Conservation (phyloP, 108 stramenopile genomes). For the Parietichytrium sp. region DNA sequence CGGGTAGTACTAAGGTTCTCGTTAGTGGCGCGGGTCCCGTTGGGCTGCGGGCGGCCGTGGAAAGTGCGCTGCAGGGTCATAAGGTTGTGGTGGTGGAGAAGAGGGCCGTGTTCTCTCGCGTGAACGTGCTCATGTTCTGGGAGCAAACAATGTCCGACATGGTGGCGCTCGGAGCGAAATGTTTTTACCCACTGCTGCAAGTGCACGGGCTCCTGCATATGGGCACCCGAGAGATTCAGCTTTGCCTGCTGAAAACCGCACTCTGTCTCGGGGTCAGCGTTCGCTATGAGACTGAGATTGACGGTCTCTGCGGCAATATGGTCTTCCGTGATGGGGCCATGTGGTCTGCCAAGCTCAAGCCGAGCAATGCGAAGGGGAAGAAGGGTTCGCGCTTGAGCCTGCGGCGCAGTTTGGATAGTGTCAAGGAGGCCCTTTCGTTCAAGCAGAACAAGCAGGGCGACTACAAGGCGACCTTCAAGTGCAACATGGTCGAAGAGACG, state of each 20-base stretch:
- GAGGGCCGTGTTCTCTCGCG: neutral
- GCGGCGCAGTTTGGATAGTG: too few relatives aligned
- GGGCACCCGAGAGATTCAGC: neutral
- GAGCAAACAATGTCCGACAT: neutral
- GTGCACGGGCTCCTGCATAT: neutral
- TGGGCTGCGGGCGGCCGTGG: neutral
- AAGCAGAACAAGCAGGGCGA: neutral
- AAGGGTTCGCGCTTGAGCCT: neutral
- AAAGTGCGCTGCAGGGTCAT: neutral
- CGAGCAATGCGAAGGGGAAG: neutral
- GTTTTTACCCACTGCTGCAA: neutral
- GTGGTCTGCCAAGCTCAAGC: neutral
- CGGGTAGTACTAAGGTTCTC: neutral
- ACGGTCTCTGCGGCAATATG: neutral
- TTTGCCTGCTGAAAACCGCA: neutral
- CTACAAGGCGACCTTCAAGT: neutral
- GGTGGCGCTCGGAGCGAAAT: neutral
- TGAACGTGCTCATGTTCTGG: slow-evolving; percentile 4
- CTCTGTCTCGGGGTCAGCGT: neutral
- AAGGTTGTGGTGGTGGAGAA: neutral
- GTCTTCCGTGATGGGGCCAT: neutral
- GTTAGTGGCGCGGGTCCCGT: slow-evolving; percentile 3
- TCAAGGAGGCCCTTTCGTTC: neutral
- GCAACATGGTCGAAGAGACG: neutral
- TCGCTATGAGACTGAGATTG: neutral